Percentiles rank a stretch among this genome's conserved stretches.
These are phyloP conservation scores for Hortaea sp. DNA, from an alignment of 2,329 filamentous ascomycete species.

Conservation along the genomic window DNA sequence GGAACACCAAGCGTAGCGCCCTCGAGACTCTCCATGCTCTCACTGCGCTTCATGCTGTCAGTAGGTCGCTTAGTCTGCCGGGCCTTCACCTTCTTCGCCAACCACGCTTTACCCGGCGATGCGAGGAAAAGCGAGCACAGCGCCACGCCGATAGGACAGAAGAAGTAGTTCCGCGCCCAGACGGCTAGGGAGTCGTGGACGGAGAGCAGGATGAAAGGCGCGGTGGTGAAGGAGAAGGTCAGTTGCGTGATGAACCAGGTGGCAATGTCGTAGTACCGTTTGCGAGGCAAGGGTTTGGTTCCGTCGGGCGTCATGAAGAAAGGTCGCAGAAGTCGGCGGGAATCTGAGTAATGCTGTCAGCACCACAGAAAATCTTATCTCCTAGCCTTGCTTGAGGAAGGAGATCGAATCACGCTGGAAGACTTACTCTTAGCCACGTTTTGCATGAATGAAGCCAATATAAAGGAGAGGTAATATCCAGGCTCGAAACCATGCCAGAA, in stretches of 20 bases:
- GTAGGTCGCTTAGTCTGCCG: constrained; percentile 8
- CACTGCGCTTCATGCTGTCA: constrained; percentile 15
- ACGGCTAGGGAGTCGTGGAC: constrained; percentile 60
- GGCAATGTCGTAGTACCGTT: constrained; percentile 76
- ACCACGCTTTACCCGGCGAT: constrained; percentile 58
- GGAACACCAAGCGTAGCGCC: constrained; percentile 63
- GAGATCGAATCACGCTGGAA: neutral
- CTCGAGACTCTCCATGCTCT: constrained; percentile 24
- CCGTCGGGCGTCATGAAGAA: constrained; percentile 81
- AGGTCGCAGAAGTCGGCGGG: constrained; percentile 77
- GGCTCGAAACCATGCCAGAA: constrained; percentile 98
- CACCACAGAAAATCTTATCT: no score
- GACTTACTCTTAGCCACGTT: constrained; percentile 84
- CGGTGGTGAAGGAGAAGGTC: constrained; percentile 71
- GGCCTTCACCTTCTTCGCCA: constrained; percentile 29
- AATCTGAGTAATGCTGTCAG: constrained; percentile 46
- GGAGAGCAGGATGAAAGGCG: constrained; percentile 75
- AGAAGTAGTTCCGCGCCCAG: constrained; percentile 86
- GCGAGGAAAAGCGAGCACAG: constrained; percentile 64
- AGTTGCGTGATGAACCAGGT: constrained; percentile 68
- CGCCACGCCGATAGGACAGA: constrained; percentile 59
- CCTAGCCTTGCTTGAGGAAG: no score
- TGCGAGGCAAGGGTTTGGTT: constrained; percentile 55
- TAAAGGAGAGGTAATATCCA: constrained; percentile 85
- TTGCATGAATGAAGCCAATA: constrained; percentile 83